Evolutionary conservation across 2,329 filamentous ascomycete species (phyloP), one percentile per base, ranked within the genome.

Genomic region (Aschersonia sp.): DNA sequence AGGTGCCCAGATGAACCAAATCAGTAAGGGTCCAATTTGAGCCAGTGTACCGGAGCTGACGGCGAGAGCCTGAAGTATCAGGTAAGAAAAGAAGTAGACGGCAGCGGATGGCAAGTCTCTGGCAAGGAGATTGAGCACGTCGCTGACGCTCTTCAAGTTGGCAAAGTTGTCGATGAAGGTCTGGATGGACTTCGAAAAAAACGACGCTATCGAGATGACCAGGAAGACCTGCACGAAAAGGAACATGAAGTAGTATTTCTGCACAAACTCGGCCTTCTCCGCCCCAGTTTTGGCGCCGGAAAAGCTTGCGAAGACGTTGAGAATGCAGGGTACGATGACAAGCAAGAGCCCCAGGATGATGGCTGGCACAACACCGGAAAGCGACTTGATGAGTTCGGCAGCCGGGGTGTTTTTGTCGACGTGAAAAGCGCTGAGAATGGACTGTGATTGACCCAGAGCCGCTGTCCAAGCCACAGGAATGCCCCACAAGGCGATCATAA

Each of bases 71-170:
- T 97, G 92, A 8, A 98, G 80, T 60, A 96, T 83, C 81, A 98
- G 89, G 74, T 98, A 98, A 1, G 87, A 90, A 72, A 96, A 97
- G 70, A 97, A 98, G 65, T 97, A 98, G 60, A 96, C 95, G 56
- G 87, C 85, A 0, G 89, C 83, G 55, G 79, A 85, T 2, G 92
- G 92, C 5, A 98, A 69, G 51, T 89, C 92, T 9, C 71, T 63
- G 0, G 90, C 90, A 31, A 98, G 68, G 0, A 85, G 72, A 14
- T 78, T 63, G 0, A 92, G 78, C 49, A 94, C 77, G 39, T 73
- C 73, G n/a, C 69, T 66, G 6, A 87, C 80, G 43, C 86, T 73
- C 3, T 58, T 43, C 4, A 73, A 50, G 29, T 61, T 40, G 8
- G 65, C 58, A 6, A 74, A 54, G 30, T 75, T 65, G 37, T 77